Evolutionary conservation across 176 grass and related monocot genomes (phyloP).

Genomic region (Cenchrus americanus): DNA sequence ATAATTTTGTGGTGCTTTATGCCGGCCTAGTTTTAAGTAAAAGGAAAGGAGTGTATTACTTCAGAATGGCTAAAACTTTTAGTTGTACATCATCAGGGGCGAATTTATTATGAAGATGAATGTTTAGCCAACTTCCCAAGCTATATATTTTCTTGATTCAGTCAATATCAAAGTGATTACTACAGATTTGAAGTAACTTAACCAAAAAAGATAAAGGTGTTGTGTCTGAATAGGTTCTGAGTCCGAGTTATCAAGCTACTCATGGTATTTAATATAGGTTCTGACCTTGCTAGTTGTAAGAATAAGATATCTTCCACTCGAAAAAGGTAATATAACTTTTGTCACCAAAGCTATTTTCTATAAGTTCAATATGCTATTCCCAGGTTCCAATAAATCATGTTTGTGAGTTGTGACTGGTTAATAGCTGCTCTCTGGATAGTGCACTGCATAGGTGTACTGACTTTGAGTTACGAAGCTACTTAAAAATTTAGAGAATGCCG

Average conservation of each 20-base stretch:
- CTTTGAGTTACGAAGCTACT: constrained; percentile 16
- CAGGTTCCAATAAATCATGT: background rate
- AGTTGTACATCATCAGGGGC: background rate
- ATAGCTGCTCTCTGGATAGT: background rate
- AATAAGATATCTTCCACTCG: constrained; percentile 13
- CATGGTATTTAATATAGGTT: constrained; percentile 11
- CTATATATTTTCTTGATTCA: constrained; percentile 3
- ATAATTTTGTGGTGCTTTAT: background rate
- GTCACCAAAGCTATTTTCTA: constrained; percentile 15
- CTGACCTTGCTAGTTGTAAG: constrained; percentile 6
- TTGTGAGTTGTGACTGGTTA: background rate
- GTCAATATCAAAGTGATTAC: background rate
- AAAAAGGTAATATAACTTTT: constrained; percentile 22
- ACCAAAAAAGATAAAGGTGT: constrained; percentile 14
- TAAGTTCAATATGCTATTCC: background rate
- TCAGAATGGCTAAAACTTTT: constrained; percentile 33
- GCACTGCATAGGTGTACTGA: background rate
- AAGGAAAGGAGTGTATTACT: constrained; percentile 21
- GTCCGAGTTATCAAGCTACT: constrained; percentile 3
- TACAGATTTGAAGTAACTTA: background rate
- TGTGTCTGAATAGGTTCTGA: constrained; percentile 5
- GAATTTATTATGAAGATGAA: constrained; percentile 39
- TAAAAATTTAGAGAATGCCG: background rate
- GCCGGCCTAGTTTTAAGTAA: constrained; percentile 2
- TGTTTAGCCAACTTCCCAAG: background rate